phyloP scores from a whole-genome alignment of 164 flowering plant genomes.

The Tetracentron sinense region DNA sequence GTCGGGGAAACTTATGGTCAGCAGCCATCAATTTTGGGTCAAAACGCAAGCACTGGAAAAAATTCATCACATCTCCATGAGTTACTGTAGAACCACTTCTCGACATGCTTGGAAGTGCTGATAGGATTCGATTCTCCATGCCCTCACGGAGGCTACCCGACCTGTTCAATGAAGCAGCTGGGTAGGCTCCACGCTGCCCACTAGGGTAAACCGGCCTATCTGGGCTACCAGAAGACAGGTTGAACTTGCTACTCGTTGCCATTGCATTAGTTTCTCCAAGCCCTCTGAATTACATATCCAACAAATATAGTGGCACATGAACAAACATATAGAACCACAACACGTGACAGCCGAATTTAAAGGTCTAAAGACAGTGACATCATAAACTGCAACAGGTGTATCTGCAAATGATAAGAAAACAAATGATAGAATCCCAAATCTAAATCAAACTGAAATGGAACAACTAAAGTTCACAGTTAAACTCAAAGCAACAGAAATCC shows the following conservation, averaged over 20 bases:
- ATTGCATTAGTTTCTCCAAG: slow-evolving; percentile 44
- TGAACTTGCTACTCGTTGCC: slow-evolving; percentile 72
- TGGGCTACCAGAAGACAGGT: slow-evolving; percentile 61
- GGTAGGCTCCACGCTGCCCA: slow-evolving; percentile 58
- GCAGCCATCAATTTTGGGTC: slow-evolving; percentile 50
- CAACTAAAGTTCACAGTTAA: not conserved
- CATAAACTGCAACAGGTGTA: slow-evolving; percentile 4
- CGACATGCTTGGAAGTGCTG: slow-evolving; percentile 59
- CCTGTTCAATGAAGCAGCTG: slow-evolving; percentile 55
- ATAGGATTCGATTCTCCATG: slow-evolving; percentile 51
- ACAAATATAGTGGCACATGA: slow-evolving; percentile 34
- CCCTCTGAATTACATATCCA: slow-evolving; percentile 23
- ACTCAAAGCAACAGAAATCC: not conserved
- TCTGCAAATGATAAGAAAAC: slow-evolving; percentile 22
- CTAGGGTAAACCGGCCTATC: slow-evolving; percentile 57
- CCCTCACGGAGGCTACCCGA: slow-evolving; percentile 70
- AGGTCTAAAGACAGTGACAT: slow-evolving; percentile 5
- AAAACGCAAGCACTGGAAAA: slow-evolving; percentile 56
- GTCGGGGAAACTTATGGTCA: slow-evolving; percentile 54
- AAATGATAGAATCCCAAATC: not conserved
- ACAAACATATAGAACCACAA: slow-evolving; percentile 23
- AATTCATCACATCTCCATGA: slow-evolving; percentile 47
- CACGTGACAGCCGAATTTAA: slow-evolving; percentile 26
- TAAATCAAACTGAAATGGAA: not conserved
- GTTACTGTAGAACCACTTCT: slow-evolving; percentile 45